Percentiles rank a stretch among this genome's conserved stretches.
phyloP scores from a whole-genome alignment of 768 basidiomycete genomes.

The Termitomyces sp. region DNA sequence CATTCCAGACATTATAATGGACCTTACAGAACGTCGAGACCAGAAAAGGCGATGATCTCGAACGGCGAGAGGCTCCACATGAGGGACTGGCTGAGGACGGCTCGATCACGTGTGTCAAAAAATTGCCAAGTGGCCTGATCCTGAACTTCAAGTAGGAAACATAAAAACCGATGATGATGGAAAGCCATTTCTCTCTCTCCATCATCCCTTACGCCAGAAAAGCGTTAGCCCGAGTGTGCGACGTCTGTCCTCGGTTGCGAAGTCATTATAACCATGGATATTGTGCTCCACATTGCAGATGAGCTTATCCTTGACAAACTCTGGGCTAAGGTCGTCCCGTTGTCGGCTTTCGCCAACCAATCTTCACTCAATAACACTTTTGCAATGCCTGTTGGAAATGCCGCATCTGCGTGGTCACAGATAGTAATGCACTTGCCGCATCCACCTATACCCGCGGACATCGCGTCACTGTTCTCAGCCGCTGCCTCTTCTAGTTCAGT shows the following conservation, averaged over 20 bases:
- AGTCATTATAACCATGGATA: conserved; percentile 59
- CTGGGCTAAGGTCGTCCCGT: conserved; percentile 75
- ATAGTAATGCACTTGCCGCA: conserved; percentile 53
- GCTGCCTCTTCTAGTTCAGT: conserved; percentile 23
- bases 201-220: background rate
- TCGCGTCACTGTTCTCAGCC: conserved; percentile 24
- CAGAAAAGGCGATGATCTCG: background rate
- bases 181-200: background rate
- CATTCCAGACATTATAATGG: background rate
- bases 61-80: background rate
- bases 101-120: conserved; percentile 24
- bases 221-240: background rate
- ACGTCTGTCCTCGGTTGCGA: background rate
- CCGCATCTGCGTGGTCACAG: conserved; percentile 45
- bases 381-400: conserved; percentile 24
- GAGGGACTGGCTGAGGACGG: background rate
- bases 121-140: conserved; percentile 35
- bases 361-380: conserved; percentile 36
- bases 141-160: conserved; percentile 14
- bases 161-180: conserved; percentile 20
- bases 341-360: conserved; percentile 37
- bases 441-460: conserved; percentile 39
- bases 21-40: background rate
- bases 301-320: conserved; percentile 68
- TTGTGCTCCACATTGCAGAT: conserved; percentile 71